Base-by-base conservation (phyloP, 1,139 yeast genomes). In the Candida glucosophila region DNA sequence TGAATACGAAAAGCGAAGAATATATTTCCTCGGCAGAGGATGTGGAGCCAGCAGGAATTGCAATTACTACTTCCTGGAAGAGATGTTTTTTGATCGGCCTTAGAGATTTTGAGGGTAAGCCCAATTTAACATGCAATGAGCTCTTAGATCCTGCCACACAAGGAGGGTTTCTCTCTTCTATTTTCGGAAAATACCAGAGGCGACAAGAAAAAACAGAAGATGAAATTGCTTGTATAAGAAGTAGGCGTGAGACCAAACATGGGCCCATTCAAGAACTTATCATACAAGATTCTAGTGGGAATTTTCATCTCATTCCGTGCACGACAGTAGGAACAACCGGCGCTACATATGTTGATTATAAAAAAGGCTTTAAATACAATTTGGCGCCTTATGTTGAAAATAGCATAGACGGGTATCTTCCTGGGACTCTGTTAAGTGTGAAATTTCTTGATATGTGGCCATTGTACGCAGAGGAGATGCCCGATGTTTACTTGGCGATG, bases 11-110 rank as follows among this genome's bases (percentile, higher is more conserved):
- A 6, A 63, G 60, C 24, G 67, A 71, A 15, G 93, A 82, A 43
- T 51, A 52, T 25, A 59, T 83, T 14, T 70, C 75, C 2, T 46
- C 64, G 22, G 69, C 78, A 2, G 71, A 74, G 33, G 73, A 71
- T 34, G 65, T 77, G 10, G 88, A 80, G 37, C 90, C 92, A 0
- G 75, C 81, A 3, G 94, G 95, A 1, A 55, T 85, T 5, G 60
- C 78, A 1, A 48, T 81, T 7, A 71, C 86, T 5, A 83, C 95
- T 0, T 73, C 85, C 5, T 61, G 71, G 40, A 85, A 83, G 20
- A 58, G 92, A 33, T 71, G 79, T 24, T 49, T 79, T 8, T 58
- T 81, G 26, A 47, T 83, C 4, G 61, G 79, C 0, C 58, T 85
- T 19, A 66, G 82, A 35, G 93, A 85, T 47, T 59, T 69, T 25